Percentiles rank a stretch among this genome's conserved stretches.
Conservation (phyloP, 345 rosid species). For the Microthlaspi erraticum region DNA sequence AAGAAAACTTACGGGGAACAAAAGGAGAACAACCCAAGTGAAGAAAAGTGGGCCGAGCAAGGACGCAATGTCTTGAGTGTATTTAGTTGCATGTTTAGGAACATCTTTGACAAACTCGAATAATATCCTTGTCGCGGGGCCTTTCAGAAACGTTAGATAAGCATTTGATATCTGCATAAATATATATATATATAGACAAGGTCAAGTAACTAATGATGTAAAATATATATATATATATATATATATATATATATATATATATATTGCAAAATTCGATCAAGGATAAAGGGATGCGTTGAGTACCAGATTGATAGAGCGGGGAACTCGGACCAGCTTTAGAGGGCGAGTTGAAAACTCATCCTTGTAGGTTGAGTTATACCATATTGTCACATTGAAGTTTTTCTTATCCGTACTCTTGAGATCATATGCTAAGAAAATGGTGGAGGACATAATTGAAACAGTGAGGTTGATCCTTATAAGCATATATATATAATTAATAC, state of each 20-base stretch:
- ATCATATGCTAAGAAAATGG: conserved; percentile 56
- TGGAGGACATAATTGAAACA: conserved; percentile 16
- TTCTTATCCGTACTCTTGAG: conserved; percentile 26
- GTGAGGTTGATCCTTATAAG: conserved; percentile 13
- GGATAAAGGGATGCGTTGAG: too few relatives aligned
- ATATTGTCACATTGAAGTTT: conserved; percentile 36
- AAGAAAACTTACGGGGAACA: conserved; percentile 77
- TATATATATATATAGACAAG: neutral
- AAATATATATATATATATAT: too few relatives aligned
- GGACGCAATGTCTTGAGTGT: conserved; percentile 21
- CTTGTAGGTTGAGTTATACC: conserved; percentile 36
- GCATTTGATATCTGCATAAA: conserved; percentile 43
- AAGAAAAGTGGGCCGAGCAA: conserved; percentile 81
- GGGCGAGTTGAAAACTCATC: conserved; percentile 6
- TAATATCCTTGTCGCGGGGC: conserved; percentile 41
- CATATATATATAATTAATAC: neutral
- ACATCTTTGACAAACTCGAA: conserved; percentile 45
- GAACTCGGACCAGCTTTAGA: conserved; percentile 34
- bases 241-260: too few relatives aligned
- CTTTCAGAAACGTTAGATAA: conserved; percentile 48
- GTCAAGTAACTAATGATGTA: neutral
- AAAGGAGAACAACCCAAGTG: conserved; percentile 71
- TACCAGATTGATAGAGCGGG: conserved; percentile 45
- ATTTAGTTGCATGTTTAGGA: conserved; percentile 30
- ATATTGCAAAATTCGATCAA: too few relatives aligned